Evolutionary conservation across 2,329 filamentous ascomycete species (phyloP).

Genomic region (Aspergillus pseudoglaucus): DNA sequence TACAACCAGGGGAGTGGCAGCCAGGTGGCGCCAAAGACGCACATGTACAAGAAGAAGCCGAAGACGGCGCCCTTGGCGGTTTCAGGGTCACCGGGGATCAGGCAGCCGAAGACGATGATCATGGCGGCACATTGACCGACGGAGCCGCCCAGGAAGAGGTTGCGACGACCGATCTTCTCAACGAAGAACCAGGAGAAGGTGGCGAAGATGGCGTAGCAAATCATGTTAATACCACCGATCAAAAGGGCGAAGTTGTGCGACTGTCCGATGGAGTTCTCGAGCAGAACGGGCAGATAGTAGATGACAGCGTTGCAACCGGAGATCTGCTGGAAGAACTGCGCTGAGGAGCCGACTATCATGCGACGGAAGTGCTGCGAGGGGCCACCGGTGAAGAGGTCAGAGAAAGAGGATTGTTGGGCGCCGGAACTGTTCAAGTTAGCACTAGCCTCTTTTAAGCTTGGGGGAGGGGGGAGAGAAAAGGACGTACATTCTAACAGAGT

Average conservation of each 20-base stretch:
- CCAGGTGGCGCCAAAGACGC: neutral
- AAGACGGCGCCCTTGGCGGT: slow-evolving; percentile 13
- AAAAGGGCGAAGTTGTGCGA: neutral
- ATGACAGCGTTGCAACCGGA: slow-evolving; percentile 2
- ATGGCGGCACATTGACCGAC: neutral
- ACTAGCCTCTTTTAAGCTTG: neutral
- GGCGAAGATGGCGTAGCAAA: slow-evolving; percentile 1
- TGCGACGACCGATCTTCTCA: slow-evolving; percentile 2
- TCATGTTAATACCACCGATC: slow-evolving; percentile 2
- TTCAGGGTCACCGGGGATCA: slow-evolving; percentile 5
- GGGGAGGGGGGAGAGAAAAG: slow-evolving; percentile 9
- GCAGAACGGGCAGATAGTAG: slow-evolving; percentile 1
- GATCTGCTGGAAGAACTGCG: slow-evolving; percentile 1
- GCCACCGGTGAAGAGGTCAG: neutral
- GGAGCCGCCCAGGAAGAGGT: neutral
- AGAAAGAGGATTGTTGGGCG: neutral
- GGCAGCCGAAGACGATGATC: neutral
- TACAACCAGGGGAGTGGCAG: neutral
- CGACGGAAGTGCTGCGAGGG: slow-evolving; percentile 1
- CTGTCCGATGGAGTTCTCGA: neutral
- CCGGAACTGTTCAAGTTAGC: neutral
- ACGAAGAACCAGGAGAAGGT: slow-evolving; percentile 1
- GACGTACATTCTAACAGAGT: slow-evolving; percentile 26
- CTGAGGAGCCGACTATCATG: slow-evolving; percentile 1
- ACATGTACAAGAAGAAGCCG: slow-evolving; percentile 31